Evolutionary conservation across 768 basidiomycete genomes (phyloP).

Genomic region (Serpula lacrymans): DNA sequence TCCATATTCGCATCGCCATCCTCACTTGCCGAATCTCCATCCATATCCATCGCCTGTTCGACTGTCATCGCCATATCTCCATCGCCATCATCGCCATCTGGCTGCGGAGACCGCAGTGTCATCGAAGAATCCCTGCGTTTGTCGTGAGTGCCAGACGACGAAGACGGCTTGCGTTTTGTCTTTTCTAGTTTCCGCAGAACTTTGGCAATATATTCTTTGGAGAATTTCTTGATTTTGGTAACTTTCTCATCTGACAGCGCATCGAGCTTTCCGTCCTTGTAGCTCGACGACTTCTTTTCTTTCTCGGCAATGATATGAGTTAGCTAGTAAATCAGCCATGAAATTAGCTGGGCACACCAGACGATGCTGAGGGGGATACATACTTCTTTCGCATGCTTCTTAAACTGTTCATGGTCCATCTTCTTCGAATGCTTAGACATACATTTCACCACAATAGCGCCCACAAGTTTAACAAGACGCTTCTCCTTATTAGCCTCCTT

Average conservation of each 20-base stretch:
- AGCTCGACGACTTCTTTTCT: slow-evolving; percentile 88
- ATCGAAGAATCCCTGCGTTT: too few species aligned
- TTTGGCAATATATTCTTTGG: slow-evolving; percentile 88
- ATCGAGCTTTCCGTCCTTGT: slow-evolving; percentile 70
- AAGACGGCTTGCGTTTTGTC: slow-evolving; percentile 18
- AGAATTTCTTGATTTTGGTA: slow-evolving; percentile 87
- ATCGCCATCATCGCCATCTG: slow-evolving; percentile 18
- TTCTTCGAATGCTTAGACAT: slow-evolving; percentile 87
- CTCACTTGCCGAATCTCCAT: slow-evolving; percentile 32
- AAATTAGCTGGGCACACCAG: slow-evolving; percentile 2
- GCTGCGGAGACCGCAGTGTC: too few species aligned
- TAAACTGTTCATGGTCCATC: slow-evolving; percentile 81
- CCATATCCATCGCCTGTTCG: slow-evolving; percentile 45
- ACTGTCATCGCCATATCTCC: slow-evolving; percentile 36
- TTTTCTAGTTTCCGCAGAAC: slow-evolving; percentile 68
- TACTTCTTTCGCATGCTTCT: slow-evolving; percentile 94
- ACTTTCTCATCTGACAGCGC: slow-evolving; percentile 82
- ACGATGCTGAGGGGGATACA: slow-evolving; percentile 21
- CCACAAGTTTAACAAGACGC: slow-evolving; percentile 75
- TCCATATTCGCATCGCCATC: slow-evolving; percentile 15
- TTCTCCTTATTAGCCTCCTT: slow-evolving; percentile 78
- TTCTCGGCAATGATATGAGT: slow-evolving; percentile 87
- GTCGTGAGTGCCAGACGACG: slow-evolving; percentile 16
- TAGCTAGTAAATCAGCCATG: slow-evolving; percentile 45
- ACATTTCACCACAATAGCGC: slow-evolving; percentile 84